These are phyloP conservation scores for Ustilago loliicola DNA, from an alignment of 1,284 basidiomycete species.

Conservation along the genomic window DNA sequence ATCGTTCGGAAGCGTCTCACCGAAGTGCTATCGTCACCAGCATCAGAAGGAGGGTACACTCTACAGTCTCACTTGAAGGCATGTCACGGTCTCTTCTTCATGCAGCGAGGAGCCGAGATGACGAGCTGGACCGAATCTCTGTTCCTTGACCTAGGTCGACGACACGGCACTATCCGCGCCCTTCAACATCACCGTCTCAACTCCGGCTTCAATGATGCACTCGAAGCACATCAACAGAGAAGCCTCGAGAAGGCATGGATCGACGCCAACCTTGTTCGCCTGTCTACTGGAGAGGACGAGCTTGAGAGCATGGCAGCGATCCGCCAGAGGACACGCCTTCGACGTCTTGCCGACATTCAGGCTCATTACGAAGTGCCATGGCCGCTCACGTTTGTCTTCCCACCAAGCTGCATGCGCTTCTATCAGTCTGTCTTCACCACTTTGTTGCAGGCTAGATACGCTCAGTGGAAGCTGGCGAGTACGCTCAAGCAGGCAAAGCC, in stretches of 20 bases:
- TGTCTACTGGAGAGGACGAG: constrained; percentile 22
- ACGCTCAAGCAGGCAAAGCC: constrained; percentile 38
- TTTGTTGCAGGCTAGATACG: constrained; percentile 42
- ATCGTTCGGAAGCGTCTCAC: constrained; percentile 46
- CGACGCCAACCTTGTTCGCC: constrained; percentile 39
- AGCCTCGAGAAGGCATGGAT: constrained; percentile 26
- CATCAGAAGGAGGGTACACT: constrained; percentile 37
- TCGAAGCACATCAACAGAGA: constrained; percentile 23
- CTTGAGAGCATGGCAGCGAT: constrained; percentile 18
- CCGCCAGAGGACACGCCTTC: constrained; percentile 23
- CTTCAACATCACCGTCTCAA: constrained; percentile 31
- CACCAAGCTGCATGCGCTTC: constrained; percentile 23
- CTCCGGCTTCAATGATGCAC: constrained; percentile 34
- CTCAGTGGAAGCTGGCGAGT: constrained; percentile 32
- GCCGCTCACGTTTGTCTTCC: constrained; percentile 43
- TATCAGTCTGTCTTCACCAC: constrained; percentile 44
- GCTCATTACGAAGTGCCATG: constrained; percentile 52
- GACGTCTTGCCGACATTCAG: constrained; percentile 34
- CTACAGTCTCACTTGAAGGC: constrained; percentile 37
- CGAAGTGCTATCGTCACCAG: constrained; percentile 30
- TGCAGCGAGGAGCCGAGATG: constrained; percentile 50
- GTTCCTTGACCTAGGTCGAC: constrained; percentile 38
- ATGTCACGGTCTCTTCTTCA: constrained; percentile 47
- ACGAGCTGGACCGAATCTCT: constrained; percentile 38
- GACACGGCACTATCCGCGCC: constrained; percentile 25